These are phyloP conservation scores for Aphanomyces astaci DNA, from an alignment of 352 stramenopile species.

Conservation along the genomic window DNA sequence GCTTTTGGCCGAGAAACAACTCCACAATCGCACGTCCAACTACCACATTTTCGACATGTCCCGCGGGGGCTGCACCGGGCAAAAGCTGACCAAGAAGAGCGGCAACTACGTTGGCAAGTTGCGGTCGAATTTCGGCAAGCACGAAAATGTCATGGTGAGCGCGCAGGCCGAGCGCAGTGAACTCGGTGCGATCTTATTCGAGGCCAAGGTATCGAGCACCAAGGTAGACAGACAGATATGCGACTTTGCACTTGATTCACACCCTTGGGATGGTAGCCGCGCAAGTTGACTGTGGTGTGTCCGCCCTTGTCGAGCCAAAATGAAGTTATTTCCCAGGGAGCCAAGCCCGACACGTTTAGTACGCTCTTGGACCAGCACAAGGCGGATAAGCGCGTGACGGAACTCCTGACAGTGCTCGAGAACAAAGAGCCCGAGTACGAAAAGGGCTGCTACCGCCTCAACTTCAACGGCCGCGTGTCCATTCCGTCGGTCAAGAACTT, in stretches of 20 bases:
- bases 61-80: conserved; percentile 32
- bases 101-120: conserved; percentile 87
- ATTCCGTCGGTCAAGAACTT: conserved; percentile 78
- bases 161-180: conserved; percentile 64
- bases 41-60: conserved; percentile 86
- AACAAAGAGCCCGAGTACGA: conserved; percentile 70
- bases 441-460: conserved; percentile 70
- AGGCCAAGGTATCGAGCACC: conserved; percentile 35
- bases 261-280: conserved; percentile 8
- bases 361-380: conserved; percentile 47
- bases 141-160: conserved; percentile 64
- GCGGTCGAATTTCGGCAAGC: conserved; percentile 61
- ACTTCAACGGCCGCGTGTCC: conserved; percentile 72
- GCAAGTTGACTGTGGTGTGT: conserved; percentile 36
- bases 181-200: conserved; percentile 61
- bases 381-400: conserved; percentile 10
- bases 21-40: conserved; percentile 71
- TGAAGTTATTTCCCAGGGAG: conserved; percentile 39
- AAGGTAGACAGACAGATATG: conserved; percentile 50
- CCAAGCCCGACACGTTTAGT: conserved; percentile 40
- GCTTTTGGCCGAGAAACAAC: conserved; percentile 57
- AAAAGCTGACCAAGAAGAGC: conserved; percentile 76
- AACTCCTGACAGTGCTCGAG: conserved; percentile 44
- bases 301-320: conserved; percentile 45
- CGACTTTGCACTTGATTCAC: neutral